A percentile compares a stretch with the other conserved stretches of the same genome.
Conservation (phyloP, 202 grass and related monocot species). For the Dendrocalamus latiflorus region DNA sequence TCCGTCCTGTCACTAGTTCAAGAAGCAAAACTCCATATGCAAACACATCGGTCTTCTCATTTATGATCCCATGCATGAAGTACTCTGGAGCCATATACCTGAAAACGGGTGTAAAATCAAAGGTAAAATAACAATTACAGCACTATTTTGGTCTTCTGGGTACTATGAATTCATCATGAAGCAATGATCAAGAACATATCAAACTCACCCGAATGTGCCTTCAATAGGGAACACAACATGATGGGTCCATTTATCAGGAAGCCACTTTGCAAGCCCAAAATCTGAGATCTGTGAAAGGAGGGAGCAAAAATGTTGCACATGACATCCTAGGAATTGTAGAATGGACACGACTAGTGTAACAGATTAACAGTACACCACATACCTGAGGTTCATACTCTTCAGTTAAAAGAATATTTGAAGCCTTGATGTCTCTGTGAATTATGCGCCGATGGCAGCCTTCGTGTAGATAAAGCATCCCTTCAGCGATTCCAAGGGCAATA, state of each 20-base stretch:
- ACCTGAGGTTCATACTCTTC: slow-evolving; percentile 94
- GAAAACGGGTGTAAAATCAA: not conserved
- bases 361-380: not conserved
- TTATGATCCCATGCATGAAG: slow-evolving; percentile 97
- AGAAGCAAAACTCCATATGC: slow-evolving; percentile 96
- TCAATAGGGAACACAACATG: slow-evolving; percentile 94
- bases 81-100: slow-evolving; percentile 98
- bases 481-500: slow-evolving; percentile 77
- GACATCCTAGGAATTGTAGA: not conserved
- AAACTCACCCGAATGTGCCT: slow-evolving; percentile 91
- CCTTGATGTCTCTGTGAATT: slow-evolving; percentile 99
- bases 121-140: not conserved
- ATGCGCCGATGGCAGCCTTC: slow-evolving; percentile 93
- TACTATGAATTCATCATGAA: slow-evolving; percentile 1
- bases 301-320: slow-evolving; percentile 11
- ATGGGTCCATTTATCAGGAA: slow-evolving; percentile 77
- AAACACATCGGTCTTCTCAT: slow-evolving; percentile 95
- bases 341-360: not conserved
- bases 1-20: slow-evolving; percentile 83
- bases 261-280: slow-evolving; percentile 98
- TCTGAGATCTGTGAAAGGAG: slow-evolving; percentile 72
- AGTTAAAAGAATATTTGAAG: slow-evolving; percentile 96
- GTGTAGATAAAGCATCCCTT: slow-evolving; percentile 91
- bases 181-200: not conserved
- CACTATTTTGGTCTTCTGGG: not conserved